These are phyloP conservation scores for Lentinula boryana DNA, from an alignment of 768 basidiomycete species.

Conservation along the genomic window DNA sequence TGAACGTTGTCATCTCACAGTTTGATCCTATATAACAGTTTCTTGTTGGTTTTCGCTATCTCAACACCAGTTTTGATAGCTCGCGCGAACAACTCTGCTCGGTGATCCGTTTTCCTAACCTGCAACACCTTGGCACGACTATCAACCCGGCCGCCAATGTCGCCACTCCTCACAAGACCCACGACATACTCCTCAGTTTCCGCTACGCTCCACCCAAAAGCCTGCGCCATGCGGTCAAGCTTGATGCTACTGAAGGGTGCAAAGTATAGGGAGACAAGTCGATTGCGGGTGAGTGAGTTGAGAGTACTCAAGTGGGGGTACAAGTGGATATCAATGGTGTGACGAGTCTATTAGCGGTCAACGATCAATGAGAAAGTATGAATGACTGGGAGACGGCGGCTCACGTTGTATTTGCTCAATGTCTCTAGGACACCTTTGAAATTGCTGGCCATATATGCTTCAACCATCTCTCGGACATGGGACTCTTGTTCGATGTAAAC, in stretches of 20 bases:
- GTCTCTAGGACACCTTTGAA: conserved; percentile 80
- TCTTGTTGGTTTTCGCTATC: conserved; percentile 69
- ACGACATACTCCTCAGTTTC: conserved; percentile 60
- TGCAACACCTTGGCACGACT: conserved; percentile 86
- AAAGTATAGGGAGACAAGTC: conserved; percentile 56
- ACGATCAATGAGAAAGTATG: background rate
- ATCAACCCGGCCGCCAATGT: conserved; percentile 81
- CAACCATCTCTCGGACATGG: conserved; percentile 80
- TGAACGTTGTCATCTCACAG: conserved; percentile 50
- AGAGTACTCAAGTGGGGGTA: conserved; percentile 60
- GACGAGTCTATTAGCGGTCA: conserved; percentile 52
- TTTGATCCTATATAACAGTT: conserved; percentile 76
- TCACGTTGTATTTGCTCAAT: conserved; percentile 66
- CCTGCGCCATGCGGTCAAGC: conserved; percentile 37
- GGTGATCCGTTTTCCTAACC: conserved; percentile 74
- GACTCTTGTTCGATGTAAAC: conserved; percentile 82
- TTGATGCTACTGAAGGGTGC: conserved; percentile 57
- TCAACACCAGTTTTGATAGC: conserved; percentile 70
- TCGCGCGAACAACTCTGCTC: conserved; percentile 68
- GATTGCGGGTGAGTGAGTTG: conserved; percentile 56
- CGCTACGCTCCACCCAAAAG: conserved; percentile 45
- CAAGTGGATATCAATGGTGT: conserved; percentile 76
- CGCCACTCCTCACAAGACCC: conserved; percentile 66
- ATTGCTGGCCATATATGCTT: conserved; percentile 79
- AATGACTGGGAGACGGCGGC: conserved; percentile 8